phyloP scores from a whole-genome alignment of 352 stramenopile genomes.

The Globisporangium splendens region DNA sequence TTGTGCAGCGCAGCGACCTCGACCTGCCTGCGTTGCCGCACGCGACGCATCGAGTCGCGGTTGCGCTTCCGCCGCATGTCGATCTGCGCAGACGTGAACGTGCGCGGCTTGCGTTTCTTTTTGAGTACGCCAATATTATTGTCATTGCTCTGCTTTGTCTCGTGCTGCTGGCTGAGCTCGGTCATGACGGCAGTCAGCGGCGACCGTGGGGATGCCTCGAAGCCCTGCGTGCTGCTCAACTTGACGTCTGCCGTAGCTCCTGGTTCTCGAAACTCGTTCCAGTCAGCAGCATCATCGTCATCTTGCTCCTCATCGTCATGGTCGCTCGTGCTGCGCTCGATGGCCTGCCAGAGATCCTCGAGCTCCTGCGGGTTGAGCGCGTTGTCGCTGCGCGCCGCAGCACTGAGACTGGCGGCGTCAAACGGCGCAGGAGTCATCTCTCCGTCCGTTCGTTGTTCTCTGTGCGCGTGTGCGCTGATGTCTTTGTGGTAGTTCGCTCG shows the following conservation, averaged over 20 bases:
- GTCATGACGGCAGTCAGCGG: no score
- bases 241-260: not conserved
- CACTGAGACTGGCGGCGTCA: not conserved
- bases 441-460: not conserved
- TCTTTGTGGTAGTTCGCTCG: not conserved
- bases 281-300: no score
- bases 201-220: no score
- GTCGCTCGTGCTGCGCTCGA: not conserved
- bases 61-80: conserved; percentile 22
- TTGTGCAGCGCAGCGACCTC: conserved; percentile 6
- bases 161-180: not conserved
- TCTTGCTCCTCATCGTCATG: no score
- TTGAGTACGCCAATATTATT: not conserved
- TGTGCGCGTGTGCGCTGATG: not conserved
- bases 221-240: no score
- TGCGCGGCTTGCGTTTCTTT: not conserved
- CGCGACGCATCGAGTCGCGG: conserved; percentile 24
- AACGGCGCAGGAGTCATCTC: not conserved
- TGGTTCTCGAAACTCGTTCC: not conserved
- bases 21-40: conserved; percentile 14
- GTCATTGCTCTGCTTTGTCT: no score
- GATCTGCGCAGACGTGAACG: not conserved
- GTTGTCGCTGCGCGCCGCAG: not conserved
- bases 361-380: not conserved
- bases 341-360: not conserved